Evolutionary conservation across 2,329 filamentous ascomycete species (phyloP), one percentile per base, ranked within the genome.

Genomic region (Verticillium tricorpus): DNA sequence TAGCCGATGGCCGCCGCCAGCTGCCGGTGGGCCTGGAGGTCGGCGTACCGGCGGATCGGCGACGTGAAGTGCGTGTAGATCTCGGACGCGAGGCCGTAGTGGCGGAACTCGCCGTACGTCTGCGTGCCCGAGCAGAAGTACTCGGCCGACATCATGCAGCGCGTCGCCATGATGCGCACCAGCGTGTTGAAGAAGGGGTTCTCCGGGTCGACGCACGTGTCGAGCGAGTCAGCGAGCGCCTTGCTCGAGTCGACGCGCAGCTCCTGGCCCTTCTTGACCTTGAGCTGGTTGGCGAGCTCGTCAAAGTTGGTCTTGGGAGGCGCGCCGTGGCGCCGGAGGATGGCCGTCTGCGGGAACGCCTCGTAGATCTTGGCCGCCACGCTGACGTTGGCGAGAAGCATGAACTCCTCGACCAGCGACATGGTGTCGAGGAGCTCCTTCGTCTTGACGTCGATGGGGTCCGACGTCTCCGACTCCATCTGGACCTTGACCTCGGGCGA

Each of bases 31-130:
- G 92, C 94, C 61, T 97, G 88, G 2, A 99, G 85, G 79, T 99
- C 95, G n/a, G 94, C 94, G 74, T 99, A 99, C 34, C 96, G 91
- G 63, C 95, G 91, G 73, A 99, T 99, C 3, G 95, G 96, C 3
- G 91, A 96, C 0, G 95, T 99, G 78, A 99, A 99, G 76, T 99
- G 95, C 2, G 95, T 99, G 80, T 99, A 99, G 73, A 99, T 99
- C 71, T 96, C 91, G 3, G 90, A 93, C 0, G 96, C 96, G 39
- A 99, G 88, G 68, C 95, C 95, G 76, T 99, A 99, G 78, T 99
- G 96, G 59, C 92, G 87, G 83, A 97, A 99, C 73, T 98, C 95
- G 0, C 92, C 90, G 74, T 95, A 94, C 0, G 93, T 87, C 74
- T 97, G 93, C 7, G 93, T 93, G 63, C 95, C 95, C 0, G 94